Conservation (phyloP, 148 eudicot genomes). For the Arctostaphylos glauca region DNA sequence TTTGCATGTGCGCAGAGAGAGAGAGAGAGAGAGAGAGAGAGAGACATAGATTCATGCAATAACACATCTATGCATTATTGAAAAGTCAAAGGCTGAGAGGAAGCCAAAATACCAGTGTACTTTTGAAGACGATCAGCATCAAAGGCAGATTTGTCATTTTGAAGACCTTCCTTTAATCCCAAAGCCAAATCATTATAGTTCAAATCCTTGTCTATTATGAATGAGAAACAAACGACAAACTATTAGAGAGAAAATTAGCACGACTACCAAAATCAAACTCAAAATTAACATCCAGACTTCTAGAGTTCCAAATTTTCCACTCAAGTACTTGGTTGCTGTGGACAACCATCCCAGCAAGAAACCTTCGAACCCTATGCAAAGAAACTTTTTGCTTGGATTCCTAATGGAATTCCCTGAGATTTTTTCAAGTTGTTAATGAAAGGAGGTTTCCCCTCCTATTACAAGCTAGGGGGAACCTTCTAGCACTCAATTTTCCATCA, state of each 20-base stretch:
- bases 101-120: constrained; percentile 15
- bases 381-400: no score
- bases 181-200: constrained; percentile 71
- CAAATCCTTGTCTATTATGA: constrained; percentile 61
- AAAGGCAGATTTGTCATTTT: constrained; percentile 69
- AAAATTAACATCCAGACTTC: background rate
- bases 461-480: no score
- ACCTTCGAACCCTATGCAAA: no score
- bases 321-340: no score
- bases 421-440: no score
- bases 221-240: constrained; percentile 4
- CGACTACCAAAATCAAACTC: background rate
- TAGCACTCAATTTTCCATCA: no score
- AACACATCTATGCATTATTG: constrained; percentile 13
- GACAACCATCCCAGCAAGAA: no score
- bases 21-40: background rate
- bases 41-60: background rate
- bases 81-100: background rate
- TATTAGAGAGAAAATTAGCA: constrained; percentile 1
- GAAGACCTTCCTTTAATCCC: constrained; percentile 68
- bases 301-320: background rate
- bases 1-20: background rate
- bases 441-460: no score
- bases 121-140: constrained; percentile 53
- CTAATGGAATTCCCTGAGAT: no score